Conservation (phyloP, 768 basidiomycete genomes). For the Trametes elegans region DNA sequence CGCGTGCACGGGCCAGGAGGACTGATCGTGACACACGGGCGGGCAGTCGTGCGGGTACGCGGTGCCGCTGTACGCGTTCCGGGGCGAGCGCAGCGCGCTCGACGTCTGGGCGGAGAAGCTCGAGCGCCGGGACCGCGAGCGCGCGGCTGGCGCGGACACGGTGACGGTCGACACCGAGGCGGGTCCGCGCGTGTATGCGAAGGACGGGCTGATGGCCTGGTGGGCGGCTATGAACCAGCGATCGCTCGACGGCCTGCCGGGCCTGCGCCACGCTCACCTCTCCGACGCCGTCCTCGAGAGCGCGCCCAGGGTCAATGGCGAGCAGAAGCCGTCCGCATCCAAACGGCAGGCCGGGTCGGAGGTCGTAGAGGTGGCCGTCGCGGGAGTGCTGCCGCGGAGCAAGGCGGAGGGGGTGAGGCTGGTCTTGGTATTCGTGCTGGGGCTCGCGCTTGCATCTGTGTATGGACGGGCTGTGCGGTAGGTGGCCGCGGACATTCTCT, state of each 20-base stretch:
- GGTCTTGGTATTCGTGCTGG: neutral
- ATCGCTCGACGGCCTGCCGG: slow-evolving; percentile 61
- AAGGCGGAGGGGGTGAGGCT: neutral
- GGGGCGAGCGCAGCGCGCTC: slow-evolving; percentile 53
- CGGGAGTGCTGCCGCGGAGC: neutral
- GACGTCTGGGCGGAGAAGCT: slow-evolving; percentile 43
- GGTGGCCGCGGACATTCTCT: no score
- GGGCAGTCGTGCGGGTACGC: slow-evolving; percentile 63
- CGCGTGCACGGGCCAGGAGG: neutral
- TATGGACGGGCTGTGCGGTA: neutral
- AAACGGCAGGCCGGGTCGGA: neutral
- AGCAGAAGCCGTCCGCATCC: neutral
- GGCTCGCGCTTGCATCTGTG: neutral
- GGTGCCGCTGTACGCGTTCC: slow-evolving; percentile 57
- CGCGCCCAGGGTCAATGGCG: neutral
- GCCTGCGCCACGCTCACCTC: slow-evolving; percentile 33
- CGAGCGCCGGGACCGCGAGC: slow-evolving; percentile 40
- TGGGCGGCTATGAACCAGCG: slow-evolving; percentile 48
- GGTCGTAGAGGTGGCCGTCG: neutral
- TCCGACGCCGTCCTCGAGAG: neutral
- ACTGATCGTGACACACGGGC: slow-evolving; percentile 21
- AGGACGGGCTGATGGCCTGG: slow-evolving; percentile 48
- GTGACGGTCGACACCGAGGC: slow-evolving; percentile 18
- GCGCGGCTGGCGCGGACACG: slow-evolving; percentile 16
- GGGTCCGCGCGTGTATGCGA: slow-evolving; percentile 14